Base-by-base conservation (phyloP, 176 grass and related monocot species). In the Oryza meridionalis region DNA sequence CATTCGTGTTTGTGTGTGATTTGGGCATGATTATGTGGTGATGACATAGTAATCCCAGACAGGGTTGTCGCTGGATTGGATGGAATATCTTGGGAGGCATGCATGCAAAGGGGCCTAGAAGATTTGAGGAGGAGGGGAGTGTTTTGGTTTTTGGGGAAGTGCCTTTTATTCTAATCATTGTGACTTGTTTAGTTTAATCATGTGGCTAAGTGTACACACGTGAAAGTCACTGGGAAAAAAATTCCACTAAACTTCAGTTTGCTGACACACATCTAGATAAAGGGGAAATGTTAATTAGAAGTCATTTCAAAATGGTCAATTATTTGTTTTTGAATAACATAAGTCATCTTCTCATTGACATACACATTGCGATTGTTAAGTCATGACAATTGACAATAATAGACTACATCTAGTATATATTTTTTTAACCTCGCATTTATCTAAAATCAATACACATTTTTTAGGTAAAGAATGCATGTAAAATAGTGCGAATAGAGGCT, bases 11-110 rank as follows among this genome's bases (percentile, higher is more conserved):
- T 82, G 25, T 80, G 75, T 78, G 62, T 82, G 79, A 88, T 87
- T 84, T 92, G 77, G 73, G 77, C 58, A 62, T 62, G 58, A 40
- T 40, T 88, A 94, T 87, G 86, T 89, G 92, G 70, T 38, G 71
- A 67, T 93, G 86, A 82, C 88, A 94, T 77, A 94, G 88, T 88
- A 88, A 89, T 84, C 79, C 78, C 80, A 84, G 90, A 91, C 84
- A 89, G 72, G 84, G 66, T 81, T 87, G 81, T 88, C 76, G 63
- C 83, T 89, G 78, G 90, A 92, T 94, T 92, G 88, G 85, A 92
- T 26, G 86, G 90, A 94, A 94, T 94, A 91, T 97, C 77, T 94
- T 91, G 92, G 90, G 90, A 45, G 78, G 50, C 21, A 62, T 84
- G 77, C 77, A 88, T 91, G 76, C 84, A 86, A 91, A 76, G 61